Evolutionary conservation across 2,329 filamentous ascomycete genomes (phyloP).

Genomic region (Sarocladium kiliense): DNA sequence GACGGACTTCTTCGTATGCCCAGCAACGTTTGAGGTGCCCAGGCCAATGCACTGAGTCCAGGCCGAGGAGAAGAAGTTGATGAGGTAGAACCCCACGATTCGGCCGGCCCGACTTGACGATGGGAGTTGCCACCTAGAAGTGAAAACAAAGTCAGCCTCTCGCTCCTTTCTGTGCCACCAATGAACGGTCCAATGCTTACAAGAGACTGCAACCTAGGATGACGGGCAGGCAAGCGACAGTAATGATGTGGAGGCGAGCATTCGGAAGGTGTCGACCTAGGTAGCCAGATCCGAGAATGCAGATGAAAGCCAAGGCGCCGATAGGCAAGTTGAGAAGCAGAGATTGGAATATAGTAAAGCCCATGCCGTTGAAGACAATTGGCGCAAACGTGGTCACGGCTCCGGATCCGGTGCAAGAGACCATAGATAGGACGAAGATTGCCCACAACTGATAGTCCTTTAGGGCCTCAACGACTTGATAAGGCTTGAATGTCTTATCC

Average conservation of each 20-base stretch:
- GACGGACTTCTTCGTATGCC: constrained; percentile 26
- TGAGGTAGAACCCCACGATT: constrained; percentile 23
- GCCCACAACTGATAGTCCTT: constrained; percentile 23
- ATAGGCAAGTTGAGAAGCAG: constrained; percentile 28
- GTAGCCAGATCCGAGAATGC: constrained; percentile 25
- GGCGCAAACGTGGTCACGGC: constrained; percentile 24
- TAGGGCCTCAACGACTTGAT: constrained; percentile 22
- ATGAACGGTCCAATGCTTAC: too few relatives aligned
- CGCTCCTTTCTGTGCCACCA: too few relatives aligned
- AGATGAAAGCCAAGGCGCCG: constrained; percentile 24
- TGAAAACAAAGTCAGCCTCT: constrained; percentile 1
- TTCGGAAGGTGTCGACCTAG: constrained; percentile 19
- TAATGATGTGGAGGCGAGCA: constrained; percentile 21
- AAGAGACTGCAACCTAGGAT: constrained; percentile 23
- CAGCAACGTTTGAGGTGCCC: constrained; percentile 27
- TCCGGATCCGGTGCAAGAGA: constrained; percentile 24
- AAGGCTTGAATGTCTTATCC: constrained; percentile 21
- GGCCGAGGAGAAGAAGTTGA: constrained; percentile 25
- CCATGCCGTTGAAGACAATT: constrained; percentile 28
- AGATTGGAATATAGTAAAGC: constrained; percentile 25
- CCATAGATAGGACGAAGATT: constrained; percentile 22
- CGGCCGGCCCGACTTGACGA: constrained; percentile 17
- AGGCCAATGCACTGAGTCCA: constrained; percentile 25
- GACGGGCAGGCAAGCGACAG: constrained; percentile 19
- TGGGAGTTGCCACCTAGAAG: constrained; percentile 19